Evolutionary conservation across 306 rosid species (phyloP).

Genomic region (Lathyrus sativus): DNA sequence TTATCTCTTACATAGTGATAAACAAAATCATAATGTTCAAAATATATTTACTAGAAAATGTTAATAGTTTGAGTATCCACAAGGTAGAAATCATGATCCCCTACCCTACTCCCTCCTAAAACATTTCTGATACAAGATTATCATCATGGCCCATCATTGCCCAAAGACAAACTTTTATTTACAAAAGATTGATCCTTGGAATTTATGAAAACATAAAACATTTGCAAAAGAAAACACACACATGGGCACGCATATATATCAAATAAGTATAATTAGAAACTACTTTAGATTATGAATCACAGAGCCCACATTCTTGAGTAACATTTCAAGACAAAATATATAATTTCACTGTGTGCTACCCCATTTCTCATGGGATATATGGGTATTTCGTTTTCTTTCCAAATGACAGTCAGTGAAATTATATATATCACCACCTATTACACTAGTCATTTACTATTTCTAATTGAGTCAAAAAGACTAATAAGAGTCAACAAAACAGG

Average conservation of each 20-base stretch:
- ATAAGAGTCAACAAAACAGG: not conserved
- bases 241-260: no score
- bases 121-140: not conserved
- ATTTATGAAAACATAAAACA: conserved; percentile 5
- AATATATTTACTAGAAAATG: no score
- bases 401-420: conserved; percentile 1
- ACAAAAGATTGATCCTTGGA: conserved; percentile 9
- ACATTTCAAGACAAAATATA: conserved; percentile 5
- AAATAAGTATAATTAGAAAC: not conserved
- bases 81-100: no score
- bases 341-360: not conserved
- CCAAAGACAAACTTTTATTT: not conserved
- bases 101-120: not conserved
- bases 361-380: no score
- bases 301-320: not conserved
- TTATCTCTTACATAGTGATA: no score
- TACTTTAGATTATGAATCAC: not conserved
- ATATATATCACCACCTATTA: not conserved
- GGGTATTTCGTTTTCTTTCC: no score
- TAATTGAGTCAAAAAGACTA: not conserved
- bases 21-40: no score
- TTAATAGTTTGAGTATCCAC: no score
- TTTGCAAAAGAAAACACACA: not conserved
- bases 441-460: conserved; percentile 7
- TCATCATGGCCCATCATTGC: not conserved